These are phyloP conservation scores for Furcasterigmium sp. DNA, from an alignment of 2,329 filamentous ascomycete genomes.

Conservation along the genomic window DNA sequence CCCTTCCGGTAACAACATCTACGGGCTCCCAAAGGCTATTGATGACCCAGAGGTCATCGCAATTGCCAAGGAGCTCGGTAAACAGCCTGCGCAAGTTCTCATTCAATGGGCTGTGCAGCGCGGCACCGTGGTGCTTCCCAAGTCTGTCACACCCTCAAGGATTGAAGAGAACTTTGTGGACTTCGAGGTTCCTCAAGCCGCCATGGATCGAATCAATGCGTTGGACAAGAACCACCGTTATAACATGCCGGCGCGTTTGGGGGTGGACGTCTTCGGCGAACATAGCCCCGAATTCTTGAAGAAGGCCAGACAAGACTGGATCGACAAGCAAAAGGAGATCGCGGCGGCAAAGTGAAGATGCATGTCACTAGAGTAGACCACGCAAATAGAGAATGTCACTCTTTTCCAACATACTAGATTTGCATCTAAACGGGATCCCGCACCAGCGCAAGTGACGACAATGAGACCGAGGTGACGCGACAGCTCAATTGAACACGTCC, in stretches of 20 bases:
- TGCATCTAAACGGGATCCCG: too few species aligned
- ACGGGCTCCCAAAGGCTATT: slow-evolving; percentile 32
- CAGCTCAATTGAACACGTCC: too few species aligned
- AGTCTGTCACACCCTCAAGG: slow-evolving; percentile 45
- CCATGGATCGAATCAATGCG: slow-evolving; percentile 28
- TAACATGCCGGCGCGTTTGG: slow-evolving; percentile 36
- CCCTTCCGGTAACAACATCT: slow-evolving; percentile 54
- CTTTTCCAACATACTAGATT: too few species aligned
- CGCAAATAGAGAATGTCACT: too few species aligned
- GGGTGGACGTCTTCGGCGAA: slow-evolving; percentile 37
- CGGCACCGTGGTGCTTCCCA: slow-evolving; percentile 47
- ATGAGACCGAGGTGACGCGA: too few species aligned
- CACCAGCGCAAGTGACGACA: too few species aligned
- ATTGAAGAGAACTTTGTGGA: slow-evolving; percentile 41
- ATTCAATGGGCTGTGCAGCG: slow-evolving; percentile 50
- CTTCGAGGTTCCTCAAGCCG: slow-evolving; percentile 28
- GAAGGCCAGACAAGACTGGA: slow-evolving; percentile 27
- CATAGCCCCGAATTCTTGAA: slow-evolving; percentile 27
- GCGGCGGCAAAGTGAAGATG: slow-evolving; percentile 12
- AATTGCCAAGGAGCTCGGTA: slow-evolving; percentile 45
- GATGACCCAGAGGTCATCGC: slow-evolving; percentile 44
- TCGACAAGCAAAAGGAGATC: slow-evolving; percentile 22
- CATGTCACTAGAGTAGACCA: too few species aligned
- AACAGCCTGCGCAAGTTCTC: slow-evolving; percentile 47
- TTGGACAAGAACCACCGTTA: slow-evolving; percentile 33